phyloP scores from a whole-genome alignment of 148 eudicot species.

The Euryodendron excelsum region DNA sequence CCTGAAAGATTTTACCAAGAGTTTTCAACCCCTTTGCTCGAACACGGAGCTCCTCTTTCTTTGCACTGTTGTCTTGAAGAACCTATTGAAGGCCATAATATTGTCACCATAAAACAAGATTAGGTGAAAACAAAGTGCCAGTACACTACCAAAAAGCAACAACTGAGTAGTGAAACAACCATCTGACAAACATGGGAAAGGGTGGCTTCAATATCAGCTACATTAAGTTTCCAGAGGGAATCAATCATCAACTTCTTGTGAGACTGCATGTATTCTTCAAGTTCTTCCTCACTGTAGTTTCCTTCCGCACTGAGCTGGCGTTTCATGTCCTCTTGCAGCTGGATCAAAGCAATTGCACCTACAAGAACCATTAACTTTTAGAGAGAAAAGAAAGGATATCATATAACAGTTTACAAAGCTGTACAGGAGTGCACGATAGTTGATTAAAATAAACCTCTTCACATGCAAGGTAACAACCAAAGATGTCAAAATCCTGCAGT shows the following conservation, averaged over 20 bases:
- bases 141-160: slow-evolving; percentile 5
- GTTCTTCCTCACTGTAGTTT: slow-evolving; percentile 83
- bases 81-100: slow-evolving; percentile 46
- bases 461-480: neutral
- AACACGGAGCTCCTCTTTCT: slow-evolving; percentile 86
- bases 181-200: slow-evolving; percentile 91
- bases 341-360: slow-evolving; percentile 97
- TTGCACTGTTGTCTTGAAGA: slow-evolving; percentile 79
- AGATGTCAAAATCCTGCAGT: neutral
- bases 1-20: slow-evolving; percentile 97
- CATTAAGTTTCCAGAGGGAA: slow-evolving; percentile 99
- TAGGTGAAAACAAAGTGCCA: neutral
- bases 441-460: neutral
- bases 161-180: slow-evolving; percentile 43
- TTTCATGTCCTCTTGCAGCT: slow-evolving; percentile 97
- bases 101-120: slow-evolving; percentile 19
- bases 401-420: neutral
- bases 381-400: neutral
- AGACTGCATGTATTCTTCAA: slow-evolving; percentile 87
- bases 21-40: slow-evolving; percentile 93
- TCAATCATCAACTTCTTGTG: slow-evolving; percentile 95
- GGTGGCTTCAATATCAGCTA: slow-evolving; percentile 91
- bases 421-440: neutral
- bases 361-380: slow-evolving; percentile 18
- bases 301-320: slow-evolving; percentile 83